Percentiles rank a stretch among this genome's conserved stretches.
Conservation (phyloP, 176 grass and related monocot genomes). For the Triticum monococcum region DNA sequence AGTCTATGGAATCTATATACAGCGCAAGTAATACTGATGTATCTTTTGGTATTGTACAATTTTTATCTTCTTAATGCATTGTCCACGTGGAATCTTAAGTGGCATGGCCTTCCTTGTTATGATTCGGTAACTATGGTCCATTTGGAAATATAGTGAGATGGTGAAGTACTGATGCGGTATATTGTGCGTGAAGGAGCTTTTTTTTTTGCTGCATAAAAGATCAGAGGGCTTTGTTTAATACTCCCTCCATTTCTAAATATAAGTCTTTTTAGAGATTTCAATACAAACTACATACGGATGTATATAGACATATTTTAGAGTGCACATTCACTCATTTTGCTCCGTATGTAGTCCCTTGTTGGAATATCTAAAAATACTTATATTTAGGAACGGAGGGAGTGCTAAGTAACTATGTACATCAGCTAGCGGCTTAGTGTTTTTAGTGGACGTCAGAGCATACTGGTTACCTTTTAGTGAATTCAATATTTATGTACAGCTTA, state of each 20-base stretch:
- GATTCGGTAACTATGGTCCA: background rate
- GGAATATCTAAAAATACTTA: too few relatives aligned
- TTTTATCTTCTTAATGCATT: background rate
- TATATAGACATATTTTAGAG: too few relatives aligned
- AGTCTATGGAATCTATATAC: background rate
- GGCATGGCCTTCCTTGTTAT: conserved; percentile 12
- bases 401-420: background rate
- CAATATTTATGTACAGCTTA: background rate
- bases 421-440: background rate
- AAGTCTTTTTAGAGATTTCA: too few relatives aligned
- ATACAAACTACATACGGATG: too few relatives aligned
- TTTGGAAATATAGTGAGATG: background rate
- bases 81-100: conserved; percentile 3
- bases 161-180: background rate
- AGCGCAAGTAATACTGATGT: background rate
- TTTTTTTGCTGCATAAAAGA: background rate
- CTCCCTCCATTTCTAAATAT: too few relatives aligned
- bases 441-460: background rate
- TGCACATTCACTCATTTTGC: too few relatives aligned
- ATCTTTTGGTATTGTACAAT: background rate
- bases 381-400: too few relatives aligned
- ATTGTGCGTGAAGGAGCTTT: background rate
- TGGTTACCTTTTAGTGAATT: background rate
- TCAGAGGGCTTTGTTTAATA: background rate
- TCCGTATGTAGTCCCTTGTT: too few relatives aligned